A percentile compares a stretch with the other conserved stretches of the same genome.
These are phyloP conservation scores for Colletotrichum simmondsii DNA, from an alignment of 2,329 filamentous ascomycete species.

Conservation along the genomic window DNA sequence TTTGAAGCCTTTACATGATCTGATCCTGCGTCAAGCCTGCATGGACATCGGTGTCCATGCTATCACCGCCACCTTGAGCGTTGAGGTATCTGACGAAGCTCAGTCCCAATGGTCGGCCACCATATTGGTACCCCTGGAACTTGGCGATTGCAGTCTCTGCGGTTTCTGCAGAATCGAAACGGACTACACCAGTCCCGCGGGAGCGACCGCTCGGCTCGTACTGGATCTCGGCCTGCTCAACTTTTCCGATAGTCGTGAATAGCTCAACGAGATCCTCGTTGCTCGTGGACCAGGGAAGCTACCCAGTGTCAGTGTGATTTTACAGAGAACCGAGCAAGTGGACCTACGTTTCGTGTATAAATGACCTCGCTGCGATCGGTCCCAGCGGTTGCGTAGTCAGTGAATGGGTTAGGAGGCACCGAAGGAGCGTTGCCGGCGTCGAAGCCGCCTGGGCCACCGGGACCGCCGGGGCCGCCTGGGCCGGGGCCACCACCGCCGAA, in stretches of 20 bases:
- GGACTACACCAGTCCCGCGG: slow-evolving; percentile 94
- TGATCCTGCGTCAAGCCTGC: slow-evolving; percentile 93
- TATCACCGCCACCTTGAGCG: slow-evolving; percentile 69
- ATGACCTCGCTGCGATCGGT: slow-evolving; percentile 87
- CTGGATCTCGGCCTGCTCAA: slow-evolving; percentile 98
- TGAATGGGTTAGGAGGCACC: slow-evolving; percentile 87
- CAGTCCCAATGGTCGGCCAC: slow-evolving; percentile 90
- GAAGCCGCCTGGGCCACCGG: slow-evolving; percentile 56
- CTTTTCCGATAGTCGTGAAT: slow-evolving; percentile 97
- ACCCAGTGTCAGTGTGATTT: slow-evolving; percentile 37
- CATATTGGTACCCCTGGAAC: slow-evolving; percentile 98
- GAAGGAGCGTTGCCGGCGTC: slow-evolving; percentile 62
- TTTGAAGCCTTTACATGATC: slow-evolving; percentile 78
- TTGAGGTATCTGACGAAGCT: slow-evolving; percentile 95
- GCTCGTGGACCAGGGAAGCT: slow-evolving; percentile 99
- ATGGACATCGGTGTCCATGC: slow-evolving; percentile 85
- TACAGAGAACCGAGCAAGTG: no score
- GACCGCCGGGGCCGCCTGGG: slow-evolving; percentile 55
- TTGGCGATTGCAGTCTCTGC: slow-evolving; percentile 96
- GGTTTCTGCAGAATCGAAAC: slow-evolving; percentile 85
- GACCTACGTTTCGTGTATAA: slow-evolving; percentile 94
- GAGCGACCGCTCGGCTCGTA: slow-evolving; percentile 97
- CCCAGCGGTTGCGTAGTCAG: slow-evolving; percentile 88
- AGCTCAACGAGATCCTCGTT: slow-evolving; percentile 97
- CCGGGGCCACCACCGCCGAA: slow-evolving; percentile 40